Base-by-base conservation (phyloP, 2,329 filamentous ascomycete genomes). In the Arthrinium phaeospermum region DNA sequence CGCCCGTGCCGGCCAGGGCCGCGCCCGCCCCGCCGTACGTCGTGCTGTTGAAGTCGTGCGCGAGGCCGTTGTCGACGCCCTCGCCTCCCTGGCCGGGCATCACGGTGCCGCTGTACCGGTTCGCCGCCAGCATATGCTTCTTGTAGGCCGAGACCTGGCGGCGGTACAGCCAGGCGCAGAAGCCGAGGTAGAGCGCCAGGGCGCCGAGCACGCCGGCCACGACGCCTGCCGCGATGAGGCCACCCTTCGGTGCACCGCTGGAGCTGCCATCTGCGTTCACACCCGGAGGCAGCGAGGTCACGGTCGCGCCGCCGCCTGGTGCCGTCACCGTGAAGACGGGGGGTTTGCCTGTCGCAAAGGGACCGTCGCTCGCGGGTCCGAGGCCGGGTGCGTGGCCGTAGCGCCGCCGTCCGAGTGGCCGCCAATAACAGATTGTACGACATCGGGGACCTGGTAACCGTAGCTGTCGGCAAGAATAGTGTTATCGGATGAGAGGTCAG, bases 111-210 rank as follows among this genome's bases (percentile, higher is more conserved):
- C 84, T 82, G 69, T 89, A 88, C 4, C 88, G 86, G 77, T 93
- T 91, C 1, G 88, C 85, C 77, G 92, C 88, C 1, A 90, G 89
- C 45, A 93, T 88, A 78, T 94, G 92, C 46, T 88, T 85, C 81
- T 92, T 91, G 85, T 94, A 95, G 13, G 93, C 88, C 44, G 84
- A 81, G 22, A 94, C 87, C 80, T 93, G 92, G 68, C 91, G 91
- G 41, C 92, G 87, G 84, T 94, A 94, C 10, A 95, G 83, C 89
- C 91, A 94, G 24, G 89, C 87, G 81, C 91, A 93, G 84, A 92
- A 94, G 67, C 90, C 91, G 16, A 93, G 86, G 79, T 93, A 94
- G 1, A 84, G 82, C 2, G 91, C 91, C 0, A 90, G 77, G 24
- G 92, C 76, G 68, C 89, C 89, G 5, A 93, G 85, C 4, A 91